Percentiles rank a stretch among this genome's conserved stretches.
phyloP scores from a whole-genome alignment of 371 early-diverging fungal species.

The Mortierella sp. region DNA sequence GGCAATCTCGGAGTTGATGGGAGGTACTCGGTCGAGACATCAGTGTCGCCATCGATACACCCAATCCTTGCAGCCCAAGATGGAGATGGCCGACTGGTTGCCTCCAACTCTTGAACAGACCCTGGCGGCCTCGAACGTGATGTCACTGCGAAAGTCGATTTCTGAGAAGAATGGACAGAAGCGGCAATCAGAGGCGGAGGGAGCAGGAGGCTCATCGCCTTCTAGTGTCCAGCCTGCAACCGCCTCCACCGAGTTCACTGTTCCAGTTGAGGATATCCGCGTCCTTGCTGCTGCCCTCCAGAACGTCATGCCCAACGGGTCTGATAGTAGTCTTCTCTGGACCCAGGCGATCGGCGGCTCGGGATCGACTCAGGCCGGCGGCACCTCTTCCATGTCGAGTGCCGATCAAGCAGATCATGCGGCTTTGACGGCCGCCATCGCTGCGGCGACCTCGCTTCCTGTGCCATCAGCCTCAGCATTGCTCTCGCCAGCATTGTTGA shows the following conservation, averaged over 20 bases:
- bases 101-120: conserved; percentile 48
- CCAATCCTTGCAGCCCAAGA: conserved; percentile 53
- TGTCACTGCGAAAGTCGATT: conserved; percentile 32
- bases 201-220: background rate
- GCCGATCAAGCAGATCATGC: conserved; percentile 1
- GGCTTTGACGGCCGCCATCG: conserved; percentile 24
- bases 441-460: conserved; percentile 27
- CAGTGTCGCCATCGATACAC: conserved; percentile 57
- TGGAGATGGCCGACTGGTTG: conserved; percentile 57
- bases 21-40: conserved; percentile 49
- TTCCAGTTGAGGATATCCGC: conserved; percentile 26
- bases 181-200: background rate
- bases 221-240: background rate
- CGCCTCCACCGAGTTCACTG: background rate
- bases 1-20: conserved; percentile 48
- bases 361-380: background rate
- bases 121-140: conserved; percentile 45
- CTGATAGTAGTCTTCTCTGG: conserved; percentile 38
- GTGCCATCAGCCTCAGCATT: conserved; percentile 19
- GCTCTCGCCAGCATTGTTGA: background rate
- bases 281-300: conserved; percentile 45
- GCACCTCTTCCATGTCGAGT: background rate
- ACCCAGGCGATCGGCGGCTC: conserved; percentile 27
- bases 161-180: conserved; percentile 13
- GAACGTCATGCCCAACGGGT: conserved; percentile 25